Percentiles rank a stretch among this genome's conserved stretches.
Conservation (phyloP, 345 rosid genomes). For the Lepidium aucheri region DNA sequence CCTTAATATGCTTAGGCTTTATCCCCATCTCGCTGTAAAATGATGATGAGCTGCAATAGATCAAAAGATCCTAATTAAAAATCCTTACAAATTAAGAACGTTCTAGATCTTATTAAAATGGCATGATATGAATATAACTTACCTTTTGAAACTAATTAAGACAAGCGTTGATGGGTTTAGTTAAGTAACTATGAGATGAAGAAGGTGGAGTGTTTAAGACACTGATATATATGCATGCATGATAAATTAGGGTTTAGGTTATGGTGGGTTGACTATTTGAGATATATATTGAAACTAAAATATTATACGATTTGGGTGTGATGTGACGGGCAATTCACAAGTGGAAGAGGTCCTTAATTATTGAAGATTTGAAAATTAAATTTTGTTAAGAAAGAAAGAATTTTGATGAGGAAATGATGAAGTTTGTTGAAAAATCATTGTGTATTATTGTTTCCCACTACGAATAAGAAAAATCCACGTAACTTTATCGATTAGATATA, state of each 20-base stretch:
- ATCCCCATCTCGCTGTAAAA: neutral
- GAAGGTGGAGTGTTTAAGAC: neutral
- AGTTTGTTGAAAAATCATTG: slow-evolving; percentile 4
- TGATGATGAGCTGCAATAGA: neutral
- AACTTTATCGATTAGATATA: slow-evolving; percentile 1
- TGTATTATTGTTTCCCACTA: slow-evolving; percentile 9
- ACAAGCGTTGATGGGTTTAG: slow-evolving; percentile 5
- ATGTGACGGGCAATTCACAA: slow-evolving; percentile 3
- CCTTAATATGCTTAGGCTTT: neutral
- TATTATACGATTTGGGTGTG: slow-evolving; percentile 3
- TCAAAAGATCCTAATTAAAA: neutral
- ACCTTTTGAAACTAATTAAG: neutral
- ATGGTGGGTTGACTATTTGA: slow-evolving; percentile 22
- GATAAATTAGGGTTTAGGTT: slow-evolving; percentile 1
- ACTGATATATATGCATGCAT: neutral
- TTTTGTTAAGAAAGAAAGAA: slow-evolving; percentile 4
- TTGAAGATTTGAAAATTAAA: neutral
- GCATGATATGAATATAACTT: neutral
- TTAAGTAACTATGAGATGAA: neutral
- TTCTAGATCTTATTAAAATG: neutral
- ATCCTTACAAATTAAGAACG: neutral
- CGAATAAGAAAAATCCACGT: slow-evolving; percentile 20
- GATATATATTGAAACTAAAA: neutral
- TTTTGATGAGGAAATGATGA: slow-evolving; percentile 16
- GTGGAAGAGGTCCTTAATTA: neutral